Percentiles rank a stretch among this genome's conserved stretches.
Evolutionary conservation across 192 early-diverging fungal species (phyloP).

Genomic region (Coemansia biformis): DNA sequence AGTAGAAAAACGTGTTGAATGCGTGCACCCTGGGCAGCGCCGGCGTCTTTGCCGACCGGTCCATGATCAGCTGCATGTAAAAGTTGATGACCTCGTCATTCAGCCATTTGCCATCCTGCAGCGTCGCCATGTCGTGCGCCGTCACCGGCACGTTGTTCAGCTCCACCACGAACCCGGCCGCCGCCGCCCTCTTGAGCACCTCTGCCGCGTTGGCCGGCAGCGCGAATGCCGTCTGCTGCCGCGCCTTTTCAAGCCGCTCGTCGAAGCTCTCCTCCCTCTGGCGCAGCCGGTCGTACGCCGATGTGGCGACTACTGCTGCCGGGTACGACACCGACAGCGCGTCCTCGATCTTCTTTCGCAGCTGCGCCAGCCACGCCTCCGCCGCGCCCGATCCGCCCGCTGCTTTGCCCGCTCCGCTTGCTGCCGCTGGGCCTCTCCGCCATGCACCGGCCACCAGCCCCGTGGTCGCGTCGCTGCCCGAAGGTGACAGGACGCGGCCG

Average conservation of each 20-base stretch:
- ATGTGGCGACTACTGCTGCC: constrained; percentile 10
- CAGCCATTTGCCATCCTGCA: constrained; percentile 73
- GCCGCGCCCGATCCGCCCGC: too few species aligned
- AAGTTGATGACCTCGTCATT: constrained; percentile 98
- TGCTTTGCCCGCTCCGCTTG: too few species aligned
- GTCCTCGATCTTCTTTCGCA: constrained; percentile 39
- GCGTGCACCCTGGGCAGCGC: constrained; percentile 65
- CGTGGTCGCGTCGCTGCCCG: background rate
- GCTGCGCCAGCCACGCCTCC: constrained; percentile 30
- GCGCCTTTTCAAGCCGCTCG: constrained; percentile 19
- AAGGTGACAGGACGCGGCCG: background rate
- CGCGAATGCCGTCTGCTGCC: constrained; percentile 5
- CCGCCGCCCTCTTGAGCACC: constrained; percentile 11
- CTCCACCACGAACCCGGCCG: constrained; percentile 21
- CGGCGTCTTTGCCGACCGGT: constrained; percentile 50
- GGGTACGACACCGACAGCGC: constrained; percentile 22
- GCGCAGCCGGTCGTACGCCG: constrained; percentile 32
- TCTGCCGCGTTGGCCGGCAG: constrained; percentile 25
- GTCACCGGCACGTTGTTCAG: constrained; percentile 2
- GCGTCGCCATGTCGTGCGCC: constrained; percentile 18
- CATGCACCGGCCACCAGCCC: background rate
- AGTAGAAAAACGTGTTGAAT: constrained; percentile 92
- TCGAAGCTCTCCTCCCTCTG: constrained; percentile 25
- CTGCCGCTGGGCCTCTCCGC: too few species aligned
- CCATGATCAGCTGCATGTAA: constrained; percentile 74